phyloP scores from a whole-genome alignment of 345 rosid species.

The Salix brachista region DNA sequence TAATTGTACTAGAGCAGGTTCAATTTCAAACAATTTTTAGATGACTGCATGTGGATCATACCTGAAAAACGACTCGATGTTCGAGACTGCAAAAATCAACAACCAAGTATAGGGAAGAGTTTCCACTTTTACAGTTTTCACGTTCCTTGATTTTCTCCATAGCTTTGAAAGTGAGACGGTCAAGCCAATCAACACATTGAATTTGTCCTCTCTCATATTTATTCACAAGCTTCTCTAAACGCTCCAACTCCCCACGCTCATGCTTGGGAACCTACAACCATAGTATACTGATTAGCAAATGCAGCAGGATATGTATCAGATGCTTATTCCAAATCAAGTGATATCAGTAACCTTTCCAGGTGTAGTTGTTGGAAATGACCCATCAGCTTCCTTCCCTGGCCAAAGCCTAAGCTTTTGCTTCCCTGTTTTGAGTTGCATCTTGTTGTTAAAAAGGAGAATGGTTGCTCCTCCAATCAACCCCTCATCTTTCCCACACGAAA shows the following conservation, averaged over 20 bases:
- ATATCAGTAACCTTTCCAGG: constrained; percentile 87
- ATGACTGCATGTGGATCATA: constrained; percentile 20
- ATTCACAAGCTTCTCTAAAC: constrained; percentile 84
- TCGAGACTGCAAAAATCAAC: constrained; percentile 90
- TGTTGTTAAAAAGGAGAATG: constrained; percentile 78
- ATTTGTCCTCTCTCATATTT: constrained; percentile 92
- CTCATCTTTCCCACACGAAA: constrained; percentile 75
- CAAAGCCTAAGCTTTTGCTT: constrained; percentile 95
- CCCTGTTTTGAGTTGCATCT: constrained; percentile 88
- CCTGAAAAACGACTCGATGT: constrained; percentile 97
- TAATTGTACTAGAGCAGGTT: neutral
- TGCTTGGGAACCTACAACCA: constrained; percentile 74
- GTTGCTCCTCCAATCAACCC: constrained; percentile 95
- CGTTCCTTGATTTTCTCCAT: constrained; percentile 76
- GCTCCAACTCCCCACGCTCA: constrained; percentile 92
- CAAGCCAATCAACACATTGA: constrained; percentile 84
- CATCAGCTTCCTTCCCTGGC: constrained; percentile 88
- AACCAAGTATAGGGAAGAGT: constrained; percentile 66
- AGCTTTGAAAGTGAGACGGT: constrained; percentile 78
- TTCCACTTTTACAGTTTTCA: constrained; percentile 67
- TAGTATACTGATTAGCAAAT: neutral
- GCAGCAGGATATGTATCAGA: neutral
- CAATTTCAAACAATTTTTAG: neutral
- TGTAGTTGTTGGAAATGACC: constrained; percentile 74
- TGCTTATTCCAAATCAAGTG: neutral